A percentile compares a stretch with the other conserved stretches of the same genome.
These are phyloP conservation scores for Puccinia brachypodii DNA, from an alignment of 1,284 basidiomycete genomes.

Conservation along the genomic window DNA sequence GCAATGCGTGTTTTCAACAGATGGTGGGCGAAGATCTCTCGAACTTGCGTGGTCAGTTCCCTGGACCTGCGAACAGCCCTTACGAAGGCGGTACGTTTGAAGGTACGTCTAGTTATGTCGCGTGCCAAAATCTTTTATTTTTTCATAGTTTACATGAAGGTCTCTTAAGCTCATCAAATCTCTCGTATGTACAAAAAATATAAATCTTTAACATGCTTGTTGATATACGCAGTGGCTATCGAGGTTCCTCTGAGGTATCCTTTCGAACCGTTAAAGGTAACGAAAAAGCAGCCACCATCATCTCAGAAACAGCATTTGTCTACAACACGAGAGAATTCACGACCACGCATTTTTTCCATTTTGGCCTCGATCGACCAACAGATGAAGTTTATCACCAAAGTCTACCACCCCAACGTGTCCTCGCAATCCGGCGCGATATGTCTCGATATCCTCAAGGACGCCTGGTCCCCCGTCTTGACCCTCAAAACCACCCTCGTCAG, in stretches of 20 bases:
- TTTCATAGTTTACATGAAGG: too few species aligned
- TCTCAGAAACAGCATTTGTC: too few species aligned
- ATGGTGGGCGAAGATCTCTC: constrained; percentile 67
- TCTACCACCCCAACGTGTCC: constrained; percentile 96
- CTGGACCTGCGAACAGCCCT: constrained; percentile 83
- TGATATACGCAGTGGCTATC: constrained; percentile 49
- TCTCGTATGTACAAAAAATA: too few species aligned
- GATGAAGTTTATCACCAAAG: constrained; percentile 60
- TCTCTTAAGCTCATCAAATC: too few species aligned
- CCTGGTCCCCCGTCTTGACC: constrained; percentile 73
- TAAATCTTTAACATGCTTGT: background rate
- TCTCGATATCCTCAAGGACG: constrained; percentile 80
- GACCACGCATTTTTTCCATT: constrained; percentile 17
- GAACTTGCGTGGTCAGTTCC: constrained; percentile 83
- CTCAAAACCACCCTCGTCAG: constrained; percentile 96
- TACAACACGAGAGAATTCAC: too few species aligned
- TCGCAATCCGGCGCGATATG: constrained; percentile 91
- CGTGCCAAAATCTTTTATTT: too few species aligned
- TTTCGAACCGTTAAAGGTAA: constrained; percentile 98
- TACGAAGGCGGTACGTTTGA: constrained; percentile 92
- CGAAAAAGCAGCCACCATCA: constrained; percentile 70
- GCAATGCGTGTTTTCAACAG: background rate
- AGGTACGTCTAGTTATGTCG: constrained; percentile 59
- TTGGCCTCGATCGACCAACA: constrained; percentile 25
- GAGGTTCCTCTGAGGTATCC: constrained; percentile 60